Base-by-base conservation (phyloP, 2,329 filamentous ascomycete genomes). In the Huntiella moniliformis region DNA sequence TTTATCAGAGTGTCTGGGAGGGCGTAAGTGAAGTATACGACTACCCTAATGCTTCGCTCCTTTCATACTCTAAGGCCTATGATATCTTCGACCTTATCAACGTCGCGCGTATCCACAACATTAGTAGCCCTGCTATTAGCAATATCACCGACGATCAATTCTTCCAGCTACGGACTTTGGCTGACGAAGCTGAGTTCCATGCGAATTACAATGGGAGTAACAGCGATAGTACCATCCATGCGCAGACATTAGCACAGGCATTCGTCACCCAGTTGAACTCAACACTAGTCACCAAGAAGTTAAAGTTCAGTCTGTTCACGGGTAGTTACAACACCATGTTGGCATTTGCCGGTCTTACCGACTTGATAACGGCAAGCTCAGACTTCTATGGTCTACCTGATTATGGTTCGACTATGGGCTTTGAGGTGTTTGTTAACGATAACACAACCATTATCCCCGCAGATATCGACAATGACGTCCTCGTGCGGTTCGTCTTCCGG, bases 311-410 rank as follows among this genome's bases (percentile, higher is more conserved):
- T 10, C 54, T 61, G 2, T 53, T 60, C 1, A 54, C 58, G 0
- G 58, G 59, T 12, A 59, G 57, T 48, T 61, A 61, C 49, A 57
- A 60, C 38, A 60, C 59, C 3, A 59, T 61, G 51, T 53, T 61
- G n/a, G 54, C 58, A 17, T 61, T 61, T 49, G 60, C 60, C 36
- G 58, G 58, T 12, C 45, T 60, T 10, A 48, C 54, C 0, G 54
- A 53, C 18, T 54, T 61, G 32, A 47, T 54, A 2, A 46, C 54
- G 1, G 50, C 56, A 3, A 58, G 56, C 6, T 45, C 50, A 2
- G 47, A 59, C 48, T 61, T 61, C 44, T 50, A 53, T 40, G 59
- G 59, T 11, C 53, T 61, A 16, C 58, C 59, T 4, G 57, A 58
- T 1, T 61, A 61, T 17, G 59, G 59, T 1, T 56, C 58, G n/a